Base-by-base conservation (phyloP, 2,329 filamentous ascomycete genomes). In the Claviceps pazoutovae region DNA sequence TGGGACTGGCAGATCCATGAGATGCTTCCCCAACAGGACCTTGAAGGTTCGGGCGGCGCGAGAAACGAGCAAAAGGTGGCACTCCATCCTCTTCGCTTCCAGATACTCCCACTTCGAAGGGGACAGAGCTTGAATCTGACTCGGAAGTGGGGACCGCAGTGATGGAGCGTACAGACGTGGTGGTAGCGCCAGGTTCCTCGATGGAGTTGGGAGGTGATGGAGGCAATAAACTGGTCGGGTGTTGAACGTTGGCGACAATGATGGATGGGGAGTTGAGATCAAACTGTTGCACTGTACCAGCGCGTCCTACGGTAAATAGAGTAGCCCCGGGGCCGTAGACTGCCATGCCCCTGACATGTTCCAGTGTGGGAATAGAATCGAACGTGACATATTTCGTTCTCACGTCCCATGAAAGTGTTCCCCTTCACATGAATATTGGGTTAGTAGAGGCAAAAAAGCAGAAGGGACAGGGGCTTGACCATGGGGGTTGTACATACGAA, bases 381-480 rank as follows among this genome's bases (percentile, higher is more conserved):
- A 83, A 94, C 3, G 88, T 90, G 59, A 98, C 89, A 63, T 95
- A 84, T 66, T 97, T 97, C n/a, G 93, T 98, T 56, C 90, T 80
- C 45, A 98, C 93, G 73, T 98, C 93, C 91, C 93, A 98, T 53
- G 89, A 85, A 60, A 87, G 83, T 39, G 90, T 95, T 74, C 95
- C 86, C 51, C 90, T 89, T 47, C 37, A 8, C 64, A 13, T 19
- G 23, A 42, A 42, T 21, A 14, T 4, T n/a, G 8, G 14, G 23
- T 21, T 2, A 26, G 39, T 9, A 41, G 21, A 48, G 13, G 4
- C 14, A 6, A 14, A 17, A 9, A 37, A 7, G 5, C 5, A 17
- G 8, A 16, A 11, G 19, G 3, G 21, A 13, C 14, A 16, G 14
- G 2, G 13, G 1, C 5, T 26, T n/a, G 7, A 14, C 17, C 38